Percentiles rank a stretch among this genome's conserved stretches.
These are phyloP conservation scores for Elsinoe ampelina DNA, from an alignment of 2,329 filamentous ascomycete species.

Conservation along the genomic window DNA sequence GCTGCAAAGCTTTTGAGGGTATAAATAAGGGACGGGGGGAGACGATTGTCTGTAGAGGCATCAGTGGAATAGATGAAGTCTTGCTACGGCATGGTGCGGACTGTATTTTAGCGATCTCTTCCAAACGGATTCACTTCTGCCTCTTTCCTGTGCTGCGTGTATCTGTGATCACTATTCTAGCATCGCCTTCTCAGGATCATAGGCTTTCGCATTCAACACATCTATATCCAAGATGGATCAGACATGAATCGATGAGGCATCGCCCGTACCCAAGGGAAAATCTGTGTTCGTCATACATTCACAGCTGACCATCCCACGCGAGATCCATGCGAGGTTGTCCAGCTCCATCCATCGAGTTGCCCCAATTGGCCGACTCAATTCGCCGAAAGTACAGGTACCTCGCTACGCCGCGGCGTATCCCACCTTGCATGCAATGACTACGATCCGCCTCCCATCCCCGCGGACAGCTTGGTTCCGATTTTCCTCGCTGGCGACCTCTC, in stretches of 20 bases:
- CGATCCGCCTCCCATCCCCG: too few species aligned
- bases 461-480: too few species aligned
- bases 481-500: too few species aligned
- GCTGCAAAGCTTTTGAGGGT: slow-evolving; percentile 80
- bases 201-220: not conserved
- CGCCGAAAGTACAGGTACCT: too few species aligned
- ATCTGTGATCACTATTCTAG: not conserved
- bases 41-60: not conserved
- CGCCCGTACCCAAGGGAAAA: not conserved
- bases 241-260: not conserved
- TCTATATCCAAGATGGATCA: not conserved
- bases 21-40: slow-evolving; percentile 29
- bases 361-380: too few species aligned
- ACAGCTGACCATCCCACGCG: too few species aligned
- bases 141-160: too few species aligned
- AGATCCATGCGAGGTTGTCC: too few species aligned
- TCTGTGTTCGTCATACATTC: not conserved
- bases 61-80: not conserved
- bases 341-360: too few species aligned
- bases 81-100: not conserved
- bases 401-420: too few species aligned
- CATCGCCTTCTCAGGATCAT: not conserved
- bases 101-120: slow-evolving; percentile 10
- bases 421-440: too few species aligned
- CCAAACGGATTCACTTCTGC: not conserved